phyloP scores from a whole-genome alignment of 768 basidiomycete species.

The Coprinopsis cinerea region DNA sequence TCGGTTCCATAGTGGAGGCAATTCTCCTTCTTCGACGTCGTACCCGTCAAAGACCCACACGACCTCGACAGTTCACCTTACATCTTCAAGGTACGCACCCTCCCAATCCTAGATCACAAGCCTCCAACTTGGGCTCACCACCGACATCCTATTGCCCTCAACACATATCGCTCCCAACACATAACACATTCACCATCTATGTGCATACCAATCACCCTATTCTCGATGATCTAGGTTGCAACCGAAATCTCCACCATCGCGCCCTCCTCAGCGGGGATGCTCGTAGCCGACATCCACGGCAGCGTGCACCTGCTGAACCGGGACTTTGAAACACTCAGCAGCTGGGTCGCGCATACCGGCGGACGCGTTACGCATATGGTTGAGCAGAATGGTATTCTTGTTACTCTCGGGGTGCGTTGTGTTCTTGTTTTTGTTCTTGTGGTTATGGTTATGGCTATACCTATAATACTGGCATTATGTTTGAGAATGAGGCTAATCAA shows the following conservation, averaged over 20 bases:
- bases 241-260: conserved; percentile 69
- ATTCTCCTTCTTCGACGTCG: conserved; percentile 84
- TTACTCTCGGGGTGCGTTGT: conserved; percentile 83
- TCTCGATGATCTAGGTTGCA: conserved; percentile 35
- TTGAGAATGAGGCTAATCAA: background rate
- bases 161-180: too few species aligned
- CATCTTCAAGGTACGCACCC: conserved; percentile 57
- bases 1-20: conserved; percentile 64
- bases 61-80: conserved; percentile 72
- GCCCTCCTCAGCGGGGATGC: conserved; percentile 56
- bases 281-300: conserved; percentile 85
- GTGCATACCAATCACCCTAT: too few species aligned
- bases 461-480: too few species aligned
- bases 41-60: conserved; percentile 71
- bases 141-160: too few species aligned
- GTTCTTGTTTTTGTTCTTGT: too few species aligned
- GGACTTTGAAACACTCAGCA: conserved; percentile 62
- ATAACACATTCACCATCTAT: too few species aligned
- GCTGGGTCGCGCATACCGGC: conserved; percentile 76
- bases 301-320: conserved; percentile 71
- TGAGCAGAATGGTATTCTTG: conserved; percentile 71
- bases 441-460: too few species aligned
- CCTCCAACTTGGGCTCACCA: too few species aligned
- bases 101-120: too few species aligned
- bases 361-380: conserved; percentile 86